A percentile compares a stretch with the other conserved stretches of the same genome.
Evolutionary conservation across 2,329 filamentous ascomycete genomes (phyloP).

Genomic region (Aspergillus fischeri): DNA sequence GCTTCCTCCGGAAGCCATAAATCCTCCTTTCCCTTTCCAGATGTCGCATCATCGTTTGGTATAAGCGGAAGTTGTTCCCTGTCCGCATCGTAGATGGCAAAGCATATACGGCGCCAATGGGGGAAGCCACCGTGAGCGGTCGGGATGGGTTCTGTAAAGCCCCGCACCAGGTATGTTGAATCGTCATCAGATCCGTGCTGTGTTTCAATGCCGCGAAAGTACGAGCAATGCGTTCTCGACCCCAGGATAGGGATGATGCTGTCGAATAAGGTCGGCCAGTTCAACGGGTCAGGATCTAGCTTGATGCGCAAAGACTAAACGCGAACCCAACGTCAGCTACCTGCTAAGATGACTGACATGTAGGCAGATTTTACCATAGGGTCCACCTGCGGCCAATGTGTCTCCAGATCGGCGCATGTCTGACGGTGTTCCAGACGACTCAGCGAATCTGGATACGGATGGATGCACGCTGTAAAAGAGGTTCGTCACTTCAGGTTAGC

Average conservation of each 20-base stretch:
- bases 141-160: conserved; percentile 32
- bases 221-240: conserved; percentile 6
- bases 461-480: conserved; percentile 30
- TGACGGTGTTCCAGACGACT: conserved; percentile 27
- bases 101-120: conserved; percentile 37
- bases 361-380: conserved; percentile 17
- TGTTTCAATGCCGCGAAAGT: conserved; percentile 25
- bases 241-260: conserved; percentile 15
- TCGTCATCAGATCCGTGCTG: conserved; percentile 8
- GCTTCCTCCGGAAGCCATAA: conserved; percentile 7
- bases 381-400: conserved; percentile 19
- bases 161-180: conserved; percentile 22
- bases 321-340: conserved; percentile 2
- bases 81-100: conserved; percentile 29
- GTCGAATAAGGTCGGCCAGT: conserved; percentile 28
- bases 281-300: conserved; percentile 8
- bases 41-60: conserved; percentile 14
- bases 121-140: conserved; percentile 24
- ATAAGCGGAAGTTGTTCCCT: conserved; percentile 14
- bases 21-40: neutral
- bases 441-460: conserved; percentile 26
- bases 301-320: conserved; percentile 21
- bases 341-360: neutral
- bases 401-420: conserved; percentile 31
- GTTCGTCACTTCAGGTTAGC: conserved; percentile 1